phyloP scores from a whole-genome alignment of 441 rosid species.

The Populus tomentosa region DNA sequence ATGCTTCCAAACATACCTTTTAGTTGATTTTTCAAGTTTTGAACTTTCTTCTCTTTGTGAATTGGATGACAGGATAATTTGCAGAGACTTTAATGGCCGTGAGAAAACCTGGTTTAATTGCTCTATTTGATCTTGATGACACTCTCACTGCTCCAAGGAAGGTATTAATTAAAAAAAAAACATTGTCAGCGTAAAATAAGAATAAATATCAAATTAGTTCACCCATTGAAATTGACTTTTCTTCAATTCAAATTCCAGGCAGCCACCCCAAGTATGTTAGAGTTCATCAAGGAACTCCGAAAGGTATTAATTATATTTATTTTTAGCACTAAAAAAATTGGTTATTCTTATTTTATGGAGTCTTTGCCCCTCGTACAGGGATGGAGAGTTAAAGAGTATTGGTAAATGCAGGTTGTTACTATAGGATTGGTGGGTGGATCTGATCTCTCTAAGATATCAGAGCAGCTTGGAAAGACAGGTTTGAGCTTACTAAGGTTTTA shows the following conservation, averaged over 20 bases:
- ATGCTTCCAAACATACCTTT: not conserved
- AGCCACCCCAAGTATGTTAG: constrained; percentile 51
- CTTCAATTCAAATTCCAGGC: constrained; percentile 22
- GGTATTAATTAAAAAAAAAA: constrained; percentile 28
- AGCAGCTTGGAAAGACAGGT: constrained; percentile 94
- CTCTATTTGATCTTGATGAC: constrained; percentile 48
- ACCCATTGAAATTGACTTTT: not conserved
- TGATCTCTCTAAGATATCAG: constrained; percentile 79
- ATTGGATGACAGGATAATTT: constrained; percentile 3
- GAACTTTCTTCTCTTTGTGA: not conserved
- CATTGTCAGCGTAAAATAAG: not conserved
- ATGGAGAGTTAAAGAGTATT: not conserved
- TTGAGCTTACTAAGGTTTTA: constrained; percentile 6
- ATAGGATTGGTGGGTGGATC: constrained; percentile 98
- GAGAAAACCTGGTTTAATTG: constrained; percentile 57
- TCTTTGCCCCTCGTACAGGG: not conserved
- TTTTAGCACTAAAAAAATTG: not conserved
- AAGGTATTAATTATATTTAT: constrained; percentile 38
- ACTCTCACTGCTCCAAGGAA: constrained; percentile 96
- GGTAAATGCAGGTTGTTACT: constrained; percentile 55
- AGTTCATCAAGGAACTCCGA: constrained; percentile 66
- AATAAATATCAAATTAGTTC: not conserved
- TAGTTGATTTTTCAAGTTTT: not conserved
- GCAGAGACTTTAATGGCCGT: constrained; percentile 36
- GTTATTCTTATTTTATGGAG: not conserved